Percentiles rank a stretch among this genome's conserved stretches.
Conservation (phyloP, 1,139 yeast genomes). For the Meyerozyma sp. region DNA sequence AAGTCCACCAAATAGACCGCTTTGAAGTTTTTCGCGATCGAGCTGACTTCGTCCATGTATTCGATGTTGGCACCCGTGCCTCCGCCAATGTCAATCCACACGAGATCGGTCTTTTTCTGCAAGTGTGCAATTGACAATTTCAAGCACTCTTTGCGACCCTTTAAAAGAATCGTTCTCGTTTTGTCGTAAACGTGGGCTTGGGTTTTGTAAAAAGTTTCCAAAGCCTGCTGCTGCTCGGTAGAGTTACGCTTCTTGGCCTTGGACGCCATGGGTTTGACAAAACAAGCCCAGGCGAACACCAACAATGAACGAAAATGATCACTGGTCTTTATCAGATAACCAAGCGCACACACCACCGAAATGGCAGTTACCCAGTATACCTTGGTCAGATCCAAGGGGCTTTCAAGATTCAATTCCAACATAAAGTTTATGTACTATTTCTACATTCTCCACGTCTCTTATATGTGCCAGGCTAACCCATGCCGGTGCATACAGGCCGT, state of each 20-base stretch:
- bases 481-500: not conserved
- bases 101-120: constrained; percentile 36
- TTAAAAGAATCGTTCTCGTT: constrained; percentile 58
- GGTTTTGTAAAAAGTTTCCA: constrained; percentile 67
- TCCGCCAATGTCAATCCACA: constrained; percentile 85
- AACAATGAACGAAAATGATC: constrained; percentile 25
- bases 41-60: constrained; percentile 55
- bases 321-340: constrained; percentile 15
- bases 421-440: not conserved
- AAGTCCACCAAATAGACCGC: constrained; percentile 70
- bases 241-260: constrained; percentile 24
- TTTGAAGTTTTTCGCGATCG: constrained; percentile 48
- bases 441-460: not conserved
- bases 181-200: constrained; percentile 74
- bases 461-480: not conserved
- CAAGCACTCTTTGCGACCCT: constrained; percentile 68
- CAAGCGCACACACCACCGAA: constrained; percentile 4
- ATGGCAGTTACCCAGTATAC: constrained; percentile 1
- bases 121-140: constrained; percentile 56
- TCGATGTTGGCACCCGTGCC: constrained; percentile 84
- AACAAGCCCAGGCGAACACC: constrained; percentile 53
- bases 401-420: not conserved
- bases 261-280: constrained; percentile 59
- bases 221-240: constrained; percentile 55
- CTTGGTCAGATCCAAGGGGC: constrained; percentile 2